These are phyloP conservation scores for Staphylotrichum longicolle DNA, from an alignment of 495 filamentous ascomycete genomes.

Conservation along the genomic window DNA sequence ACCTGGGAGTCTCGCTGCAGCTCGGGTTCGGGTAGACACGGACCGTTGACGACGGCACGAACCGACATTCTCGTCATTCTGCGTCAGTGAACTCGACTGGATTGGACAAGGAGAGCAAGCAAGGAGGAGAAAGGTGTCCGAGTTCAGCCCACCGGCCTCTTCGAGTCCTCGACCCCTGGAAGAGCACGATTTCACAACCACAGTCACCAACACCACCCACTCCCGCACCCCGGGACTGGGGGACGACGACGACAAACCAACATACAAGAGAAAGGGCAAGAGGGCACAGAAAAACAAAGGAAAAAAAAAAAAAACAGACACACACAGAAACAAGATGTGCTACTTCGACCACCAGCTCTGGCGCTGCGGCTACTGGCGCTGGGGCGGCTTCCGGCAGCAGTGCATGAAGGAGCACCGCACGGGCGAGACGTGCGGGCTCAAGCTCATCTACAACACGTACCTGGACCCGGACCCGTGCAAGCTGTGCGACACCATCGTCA, in stretches of 20 bases:
- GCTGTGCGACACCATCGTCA: constrained; percentile 87
- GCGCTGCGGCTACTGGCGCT: constrained; percentile 87
- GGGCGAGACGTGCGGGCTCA: constrained; percentile 97
- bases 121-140: too few species aligned
- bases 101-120: too few species aligned
- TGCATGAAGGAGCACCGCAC: constrained; percentile 96
- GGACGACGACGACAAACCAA: background rate
- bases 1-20: background rate
- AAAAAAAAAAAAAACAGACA: background rate
- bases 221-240: background rate
- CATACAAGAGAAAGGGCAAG: background rate
- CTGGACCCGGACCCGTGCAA: constrained; percentile 64
- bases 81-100: too few species aligned
- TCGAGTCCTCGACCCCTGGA: too few species aligned
- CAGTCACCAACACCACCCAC: background rate
- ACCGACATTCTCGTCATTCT: too few species aligned
- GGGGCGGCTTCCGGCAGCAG: constrained; percentile 91
- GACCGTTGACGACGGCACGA: background rate
- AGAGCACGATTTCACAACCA: too few species aligned
- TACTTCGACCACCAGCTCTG: constrained; percentile 63
- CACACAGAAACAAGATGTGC: constrained; percentile 50
- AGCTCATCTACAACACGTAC: constrained; percentile 73
- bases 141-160: too few species aligned
- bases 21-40: background rate
- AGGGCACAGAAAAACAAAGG: background rate